Evolutionary conservation across 352 stramenopile genomes (phyloP), one percentile per base, ranked within the genome.

Genomic region (Globisporangium camurandrum): DNA sequence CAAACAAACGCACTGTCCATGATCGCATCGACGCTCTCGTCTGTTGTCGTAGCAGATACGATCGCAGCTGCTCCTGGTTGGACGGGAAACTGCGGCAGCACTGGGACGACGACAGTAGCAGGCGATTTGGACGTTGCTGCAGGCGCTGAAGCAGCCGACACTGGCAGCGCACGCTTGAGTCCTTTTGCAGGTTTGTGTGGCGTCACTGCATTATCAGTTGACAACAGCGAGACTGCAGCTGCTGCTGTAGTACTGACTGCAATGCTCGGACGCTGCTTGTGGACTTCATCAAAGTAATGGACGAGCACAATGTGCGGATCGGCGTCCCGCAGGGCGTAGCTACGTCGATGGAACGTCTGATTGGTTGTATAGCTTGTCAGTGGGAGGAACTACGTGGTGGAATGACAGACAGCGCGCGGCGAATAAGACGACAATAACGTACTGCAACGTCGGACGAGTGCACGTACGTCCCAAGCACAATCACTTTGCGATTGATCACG

Each of bases 301-400:
- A 93, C 83, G n/a, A 93, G 76, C 20, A 93, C 71, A 31, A 91
- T 69, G 30, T 71, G 65, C 20, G 82, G 64, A 11, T 83, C 67
- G 2, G 66, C 73, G 51, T 88, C 77, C 27, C 83, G 77, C 38
- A 93, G 53, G 9, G 67, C 75, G 52, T 93, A 93, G 56, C 74
- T 89, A n/a, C 83, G 77, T 22, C 83, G 66, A 59, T 93, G 83
- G 49, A 93, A 93, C 3, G 76, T 88, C 80, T 90, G 36, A 23
- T 48, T 22, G 17, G 39, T 14, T n/a, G n/a, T n/a, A n/a, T n/a
- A n/a, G 24, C 0, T n/a, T 11, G n/a, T 39, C 31, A 20, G 6
- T 14, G 16, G 3, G 36, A 24, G 16, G 11, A 19, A 24, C 17
- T 34, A 17, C 11, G 14, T 39, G 11, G 24, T 12, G 31, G 8